Evolutionary conservation across 306 rosid species (phyloP).

Genomic region (Quercus glauca): DNA sequence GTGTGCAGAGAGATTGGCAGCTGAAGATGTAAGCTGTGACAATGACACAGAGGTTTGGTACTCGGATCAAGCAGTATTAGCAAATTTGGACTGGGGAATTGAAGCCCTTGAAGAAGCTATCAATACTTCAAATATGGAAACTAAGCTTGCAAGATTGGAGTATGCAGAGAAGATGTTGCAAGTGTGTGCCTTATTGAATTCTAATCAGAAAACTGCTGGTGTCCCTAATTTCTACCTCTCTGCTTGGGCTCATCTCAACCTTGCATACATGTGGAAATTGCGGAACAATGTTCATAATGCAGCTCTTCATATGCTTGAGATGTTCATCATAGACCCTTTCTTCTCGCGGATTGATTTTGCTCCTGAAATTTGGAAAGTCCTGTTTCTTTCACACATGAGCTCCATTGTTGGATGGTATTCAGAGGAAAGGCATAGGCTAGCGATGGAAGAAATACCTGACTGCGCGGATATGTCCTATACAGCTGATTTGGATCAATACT

Average conservation of each 20-base stretch:
- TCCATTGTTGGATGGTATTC: slow-evolving; percentile 95
- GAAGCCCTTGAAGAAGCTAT: slow-evolving; percentile 96
- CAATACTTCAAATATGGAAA: slow-evolving; percentile 73
- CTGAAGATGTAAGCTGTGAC: slow-evolving; percentile 71
- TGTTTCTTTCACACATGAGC: slow-evolving; percentile 85
- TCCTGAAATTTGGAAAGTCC: slow-evolving; percentile 79
- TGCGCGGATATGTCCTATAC: slow-evolving; percentile 71
- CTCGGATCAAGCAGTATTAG: slow-evolving; percentile 89
- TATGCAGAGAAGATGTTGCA: slow-evolving; percentile 87
- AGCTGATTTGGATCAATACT: slow-evolving; percentile 66
- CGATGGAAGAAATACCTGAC: slow-evolving; percentile 82
- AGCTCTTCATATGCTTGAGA: slow-evolving; percentile 67
- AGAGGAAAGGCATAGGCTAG: slow-evolving; percentile 76
- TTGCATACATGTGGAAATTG: slow-evolving; percentile 77
- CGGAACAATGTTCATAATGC: slow-evolving; percentile 54
- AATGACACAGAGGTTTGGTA: slow-evolving; percentile 65
- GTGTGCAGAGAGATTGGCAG: slow-evolving; percentile 91
- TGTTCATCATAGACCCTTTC: slow-evolving; percentile 80
- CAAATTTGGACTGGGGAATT: slow-evolving; percentile 93
- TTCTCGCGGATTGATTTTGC: slow-evolving; percentile 83
- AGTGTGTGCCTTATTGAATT: slow-evolving; percentile 83
- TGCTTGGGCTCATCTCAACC: slow-evolving; percentile 88
- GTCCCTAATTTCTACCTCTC: slow-evolving; percentile 90
- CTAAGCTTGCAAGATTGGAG: slow-evolving; percentile 81
- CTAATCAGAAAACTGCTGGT: slow-evolving; percentile 80